These are phyloP conservation scores for Excoecaria agallocha DNA, from an alignment of 345 rosid species.

Conservation along the genomic window DNA sequence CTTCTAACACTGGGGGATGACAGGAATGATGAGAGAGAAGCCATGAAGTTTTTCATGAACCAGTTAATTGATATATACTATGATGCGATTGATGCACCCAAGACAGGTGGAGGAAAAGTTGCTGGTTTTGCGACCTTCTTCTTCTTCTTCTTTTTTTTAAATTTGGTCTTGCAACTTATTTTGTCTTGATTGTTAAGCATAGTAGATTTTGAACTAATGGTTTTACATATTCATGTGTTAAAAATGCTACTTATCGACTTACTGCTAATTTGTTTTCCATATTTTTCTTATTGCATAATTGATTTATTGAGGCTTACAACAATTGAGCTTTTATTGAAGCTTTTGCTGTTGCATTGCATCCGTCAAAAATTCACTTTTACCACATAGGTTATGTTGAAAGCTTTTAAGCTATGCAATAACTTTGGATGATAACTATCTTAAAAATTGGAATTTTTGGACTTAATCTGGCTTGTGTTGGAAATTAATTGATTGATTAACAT, in stretches of 20 bases:
- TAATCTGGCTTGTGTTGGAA: neutral
- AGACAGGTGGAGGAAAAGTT: slow-evolving; percentile 49
- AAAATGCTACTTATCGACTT: neutral
- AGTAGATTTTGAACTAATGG: too few species aligned
- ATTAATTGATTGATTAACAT: neutral
- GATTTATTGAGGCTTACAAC: neutral
- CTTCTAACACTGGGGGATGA: slow-evolving; percentile 43
- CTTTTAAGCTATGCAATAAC: too few species aligned
- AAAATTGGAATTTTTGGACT: neutral
- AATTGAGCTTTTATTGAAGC: neutral
- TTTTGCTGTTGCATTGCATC: neutral
- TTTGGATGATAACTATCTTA: too few species aligned
- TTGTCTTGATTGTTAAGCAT: too few species aligned
- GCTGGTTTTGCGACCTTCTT: too few species aligned
- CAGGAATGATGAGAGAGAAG: slow-evolving; percentile 34
- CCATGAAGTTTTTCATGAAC: slow-evolving; percentile 37
- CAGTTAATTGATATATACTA: slow-evolving; percentile 56
- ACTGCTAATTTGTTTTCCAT: neutral
- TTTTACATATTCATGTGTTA: neutral
- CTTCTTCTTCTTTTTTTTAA: neutral
- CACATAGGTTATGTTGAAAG: neutral
- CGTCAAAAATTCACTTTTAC: neutral
- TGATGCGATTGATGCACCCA: slow-evolving; percentile 82
- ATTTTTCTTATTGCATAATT: neutral
- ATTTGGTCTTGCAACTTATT: too few species aligned